phyloP scores from a whole-genome alignment of 306 rosid genomes.

The Rubus idaeus region DNA sequence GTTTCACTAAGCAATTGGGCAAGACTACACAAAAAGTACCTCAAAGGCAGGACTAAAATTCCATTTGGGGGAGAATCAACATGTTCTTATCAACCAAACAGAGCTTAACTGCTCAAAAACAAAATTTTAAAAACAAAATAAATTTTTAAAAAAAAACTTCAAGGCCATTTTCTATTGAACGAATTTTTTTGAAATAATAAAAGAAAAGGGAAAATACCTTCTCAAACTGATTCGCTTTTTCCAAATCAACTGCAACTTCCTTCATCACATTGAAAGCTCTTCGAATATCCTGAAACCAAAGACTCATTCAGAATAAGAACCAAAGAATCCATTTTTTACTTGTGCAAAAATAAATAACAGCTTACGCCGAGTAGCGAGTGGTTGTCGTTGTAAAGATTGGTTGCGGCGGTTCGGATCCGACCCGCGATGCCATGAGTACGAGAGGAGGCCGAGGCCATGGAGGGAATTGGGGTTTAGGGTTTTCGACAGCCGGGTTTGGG shows the following conservation, averaged over 20 bases:
- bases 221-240: constrained; percentile 50
- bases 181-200: neutral
- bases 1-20: neutral
- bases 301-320: neutral
- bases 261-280: constrained; percentile 51
- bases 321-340: neutral
- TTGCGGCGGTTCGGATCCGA: constrained; percentile 48
- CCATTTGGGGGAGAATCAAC: neutral
- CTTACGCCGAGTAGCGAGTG: constrained; percentile 64
- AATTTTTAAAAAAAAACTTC: neutral
- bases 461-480: neutral
- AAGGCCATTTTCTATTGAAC: neutral
- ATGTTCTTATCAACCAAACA: neutral
- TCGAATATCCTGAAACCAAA: constrained; percentile 61
- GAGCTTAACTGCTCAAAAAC: neutral
- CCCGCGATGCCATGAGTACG: constrained; percentile 32
- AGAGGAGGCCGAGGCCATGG: constrained; percentile 64
- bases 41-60: neutral
- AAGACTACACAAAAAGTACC: neutral
- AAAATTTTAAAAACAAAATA: neutral
- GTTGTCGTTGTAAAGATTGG: constrained; percentile 51
- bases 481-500: neutral
- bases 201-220: constrained; percentile 41
- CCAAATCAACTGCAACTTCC: constrained; percentile 78
- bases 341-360: neutral